Evolutionary conservation across 257 asterid species (phyloP).

Genomic region (Rhazya stricta): DNA sequence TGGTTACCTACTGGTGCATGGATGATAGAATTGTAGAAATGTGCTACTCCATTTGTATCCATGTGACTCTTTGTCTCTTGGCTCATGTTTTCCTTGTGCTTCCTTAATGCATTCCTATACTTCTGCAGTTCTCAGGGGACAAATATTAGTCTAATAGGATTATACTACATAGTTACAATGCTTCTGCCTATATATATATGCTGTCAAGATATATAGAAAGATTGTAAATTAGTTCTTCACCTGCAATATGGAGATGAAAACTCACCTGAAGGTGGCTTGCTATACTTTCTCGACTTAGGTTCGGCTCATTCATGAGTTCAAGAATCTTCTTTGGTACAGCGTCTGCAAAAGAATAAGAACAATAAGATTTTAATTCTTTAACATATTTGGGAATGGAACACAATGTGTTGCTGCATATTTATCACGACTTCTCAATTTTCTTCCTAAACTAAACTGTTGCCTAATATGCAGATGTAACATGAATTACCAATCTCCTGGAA

Average conservation of each 20-base stretch:
- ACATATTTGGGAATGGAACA: too few species aligned
- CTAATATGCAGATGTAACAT: too few species aligned
- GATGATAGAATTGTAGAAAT: not conserved
- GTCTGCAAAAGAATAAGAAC: constrained; percentile 29
- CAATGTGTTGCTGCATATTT: too few species aligned
- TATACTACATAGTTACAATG: too few species aligned
- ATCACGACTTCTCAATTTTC: too few species aligned
- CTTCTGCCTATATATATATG: too few species aligned
- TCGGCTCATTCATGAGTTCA: constrained; percentile 64
- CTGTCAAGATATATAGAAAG: too few species aligned
- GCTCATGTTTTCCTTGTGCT: not conserved
- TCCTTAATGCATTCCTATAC: constrained; percentile 10
- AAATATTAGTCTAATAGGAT: not conserved
- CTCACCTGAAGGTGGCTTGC: constrained; percentile 73
- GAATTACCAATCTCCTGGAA: too few species aligned
- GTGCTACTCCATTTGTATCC: not conserved
- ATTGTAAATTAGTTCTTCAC: too few species aligned
- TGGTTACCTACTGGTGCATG: not conserved
- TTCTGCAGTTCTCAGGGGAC: constrained; percentile 13
- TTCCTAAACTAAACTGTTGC: too few species aligned
- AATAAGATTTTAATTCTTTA: too few species aligned
- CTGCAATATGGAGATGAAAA: too few species aligned
- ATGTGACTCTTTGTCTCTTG: not conserved
- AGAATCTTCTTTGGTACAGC: constrained; percentile 75
- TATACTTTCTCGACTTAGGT: constrained; percentile 60